Evolutionary conservation across 2,329 filamentous ascomycete genomes (phyloP).

Genomic region (Xenosphaeropsis pyriputrescens): DNA sequence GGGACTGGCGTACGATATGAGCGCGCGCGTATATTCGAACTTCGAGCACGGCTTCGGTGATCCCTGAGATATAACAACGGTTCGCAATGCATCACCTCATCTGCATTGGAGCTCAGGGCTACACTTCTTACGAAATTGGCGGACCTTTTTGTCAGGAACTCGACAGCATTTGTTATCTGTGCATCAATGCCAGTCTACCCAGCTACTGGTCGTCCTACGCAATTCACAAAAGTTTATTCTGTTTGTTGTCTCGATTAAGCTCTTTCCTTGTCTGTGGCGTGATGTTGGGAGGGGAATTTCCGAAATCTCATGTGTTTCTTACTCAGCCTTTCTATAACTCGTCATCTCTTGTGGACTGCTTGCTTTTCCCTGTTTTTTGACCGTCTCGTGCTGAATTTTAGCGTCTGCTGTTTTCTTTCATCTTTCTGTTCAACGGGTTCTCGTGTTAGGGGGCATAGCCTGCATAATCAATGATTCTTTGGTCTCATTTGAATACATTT

Average conservation of each 20-base stretch:
- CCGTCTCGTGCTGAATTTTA: conserved; percentile 2
- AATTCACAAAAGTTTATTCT: too few species aligned
- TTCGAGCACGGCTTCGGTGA: not conserved
- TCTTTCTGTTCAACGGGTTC: not conserved
- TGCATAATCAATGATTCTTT: conserved; percentile 1
- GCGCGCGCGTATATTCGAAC: not conserved
- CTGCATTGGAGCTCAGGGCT: not conserved
- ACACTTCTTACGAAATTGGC: not conserved
- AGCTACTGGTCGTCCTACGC: too few species aligned
- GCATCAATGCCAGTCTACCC: not conserved
- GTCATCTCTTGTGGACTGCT: conserved; percentile 9
- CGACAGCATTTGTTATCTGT: not conserved
- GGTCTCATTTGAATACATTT: not conserved
- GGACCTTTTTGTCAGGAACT: not conserved
- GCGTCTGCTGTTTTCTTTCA: not conserved
- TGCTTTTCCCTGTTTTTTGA: conserved; percentile 5
- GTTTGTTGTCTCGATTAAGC: too few species aligned
- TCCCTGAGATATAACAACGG: not conserved
- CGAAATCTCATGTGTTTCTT: not conserved
- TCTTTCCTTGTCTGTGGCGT: not conserved
- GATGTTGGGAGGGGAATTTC: conserved; percentile 1
- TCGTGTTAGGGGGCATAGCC: conserved; percentile 1
- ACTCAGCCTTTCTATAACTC: not conserved
- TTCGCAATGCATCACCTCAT: not conserved
- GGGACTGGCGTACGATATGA: conserved; percentile 12